Percentiles rank a stretch among this genome's conserved stretches.
phyloP scores from a whole-genome alignment of 2,329 filamentous ascomycete species.

The Aspergillus glaucus region DNA sequence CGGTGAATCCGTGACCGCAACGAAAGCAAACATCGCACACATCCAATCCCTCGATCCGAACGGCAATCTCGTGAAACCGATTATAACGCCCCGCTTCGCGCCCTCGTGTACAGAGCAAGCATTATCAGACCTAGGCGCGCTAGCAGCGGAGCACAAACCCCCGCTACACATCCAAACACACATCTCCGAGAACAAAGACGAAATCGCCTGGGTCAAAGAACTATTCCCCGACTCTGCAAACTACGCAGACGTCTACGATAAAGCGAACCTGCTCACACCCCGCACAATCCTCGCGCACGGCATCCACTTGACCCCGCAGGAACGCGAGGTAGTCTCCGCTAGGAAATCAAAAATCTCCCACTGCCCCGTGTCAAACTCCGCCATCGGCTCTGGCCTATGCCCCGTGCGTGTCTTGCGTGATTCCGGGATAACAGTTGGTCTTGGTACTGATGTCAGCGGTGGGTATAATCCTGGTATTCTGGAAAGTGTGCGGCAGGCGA shows the following conservation, averaged over 20 bases:
- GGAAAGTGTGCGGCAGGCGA: constrained; percentile 74
- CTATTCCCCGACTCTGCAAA: constrained; percentile 59
- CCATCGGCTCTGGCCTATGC: constrained; percentile 72
- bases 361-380: constrained; percentile 80
- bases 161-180: constrained; percentile 71
- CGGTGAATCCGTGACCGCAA: constrained; percentile 51
- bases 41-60: constrained; percentile 62
- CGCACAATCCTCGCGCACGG: constrained; percentile 81
- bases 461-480: constrained; percentile 79
- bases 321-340: constrained; percentile 58
- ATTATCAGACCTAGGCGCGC: constrained; percentile 57
- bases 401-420: constrained; percentile 69
- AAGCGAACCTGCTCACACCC: constrained; percentile 58
- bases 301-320: constrained; percentile 64
- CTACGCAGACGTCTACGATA: constrained; percentile 80
- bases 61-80: constrained; percentile 59
- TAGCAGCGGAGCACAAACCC: constrained; percentile 58
- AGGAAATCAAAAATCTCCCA: constrained; percentile 66
- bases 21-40: constrained; percentile 57
- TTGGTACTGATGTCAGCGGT: constrained; percentile 87
- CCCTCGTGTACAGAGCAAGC: constrained; percentile 48
- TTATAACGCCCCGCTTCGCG: constrained; percentile 67
- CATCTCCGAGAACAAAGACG: constrained; percentile 72
- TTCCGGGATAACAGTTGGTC: constrained; percentile 67
- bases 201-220: constrained; percentile 62